Conservation (phyloP, 1,284 basidiomycete species). For the Stygiomarasmius scandens region DNA sequence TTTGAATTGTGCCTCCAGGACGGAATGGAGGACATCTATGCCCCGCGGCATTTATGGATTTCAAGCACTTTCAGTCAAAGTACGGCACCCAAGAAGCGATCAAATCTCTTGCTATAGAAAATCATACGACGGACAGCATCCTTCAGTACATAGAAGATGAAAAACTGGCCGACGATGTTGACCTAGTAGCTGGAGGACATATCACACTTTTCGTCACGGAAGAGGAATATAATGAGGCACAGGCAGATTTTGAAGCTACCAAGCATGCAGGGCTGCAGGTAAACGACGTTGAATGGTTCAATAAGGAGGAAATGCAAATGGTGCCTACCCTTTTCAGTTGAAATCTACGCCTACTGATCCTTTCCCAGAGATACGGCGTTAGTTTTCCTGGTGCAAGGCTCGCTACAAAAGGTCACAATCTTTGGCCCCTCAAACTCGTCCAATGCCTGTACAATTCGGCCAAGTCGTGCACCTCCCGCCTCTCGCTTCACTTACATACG, state of each 20-base stretch:
- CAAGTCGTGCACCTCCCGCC: constrained; percentile 27
- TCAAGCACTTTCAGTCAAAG: constrained; percentile 36
- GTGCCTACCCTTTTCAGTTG: too few species aligned
- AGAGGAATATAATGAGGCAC: constrained; percentile 39
- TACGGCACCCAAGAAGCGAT: constrained; percentile 59
- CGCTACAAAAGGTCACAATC: constrained; percentile 53
- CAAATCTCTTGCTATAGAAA: constrained; percentile 60
- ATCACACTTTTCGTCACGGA: constrained; percentile 54
- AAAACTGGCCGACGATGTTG: constrained; percentile 51
- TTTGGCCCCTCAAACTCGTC: constrained; percentile 81
- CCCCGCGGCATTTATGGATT: constrained; percentile 50
- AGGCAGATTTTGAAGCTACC: constrained; percentile 56
- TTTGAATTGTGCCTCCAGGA: constrained; percentile 41
- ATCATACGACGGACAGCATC: constrained; percentile 54
- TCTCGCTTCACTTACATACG: constrained; percentile 63
- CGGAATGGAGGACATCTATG: constrained; percentile 80
- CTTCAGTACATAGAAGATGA: constrained; percentile 50
- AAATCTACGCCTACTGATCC: too few species aligned
- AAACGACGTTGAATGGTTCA: constrained; percentile 47
- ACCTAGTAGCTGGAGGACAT: constrained; percentile 65
- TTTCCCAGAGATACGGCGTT: constrained; percentile 62
- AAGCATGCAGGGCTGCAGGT: constrained; percentile 53
- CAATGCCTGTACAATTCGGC: constrained; percentile 62
- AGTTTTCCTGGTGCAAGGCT: constrained; percentile 51
- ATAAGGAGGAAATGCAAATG: constrained; percentile 48